A percentile compares a stretch with the other conserved stretches of the same genome.
phyloP scores from a whole-genome alignment of 768 basidiomycete genomes.

The Coprinopsis strossmayeri region DNA sequence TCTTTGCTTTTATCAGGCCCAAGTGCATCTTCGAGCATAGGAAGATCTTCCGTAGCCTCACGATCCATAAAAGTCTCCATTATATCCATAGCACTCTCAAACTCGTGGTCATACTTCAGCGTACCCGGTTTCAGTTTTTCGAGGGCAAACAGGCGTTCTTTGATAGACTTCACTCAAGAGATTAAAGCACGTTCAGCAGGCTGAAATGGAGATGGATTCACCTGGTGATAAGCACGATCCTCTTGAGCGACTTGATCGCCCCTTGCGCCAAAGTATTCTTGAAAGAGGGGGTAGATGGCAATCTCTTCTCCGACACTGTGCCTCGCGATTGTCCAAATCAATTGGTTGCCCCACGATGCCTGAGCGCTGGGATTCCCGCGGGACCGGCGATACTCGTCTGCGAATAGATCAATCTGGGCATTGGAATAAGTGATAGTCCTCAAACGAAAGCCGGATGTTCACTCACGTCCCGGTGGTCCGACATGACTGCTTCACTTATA shows the following conservation, averaged over 20 bases:
- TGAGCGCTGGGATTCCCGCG: slow-evolving; percentile 39
- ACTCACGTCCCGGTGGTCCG: not conserved
- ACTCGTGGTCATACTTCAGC: slow-evolving; percentile 29
- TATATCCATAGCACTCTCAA: slow-evolving; percentile 40
- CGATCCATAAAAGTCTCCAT: slow-evolving; percentile 46
- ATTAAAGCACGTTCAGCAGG: no score
- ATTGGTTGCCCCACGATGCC: slow-evolving; percentile 46
- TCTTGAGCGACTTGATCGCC: slow-evolving; percentile 45
- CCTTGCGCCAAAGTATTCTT: slow-evolving; percentile 44
- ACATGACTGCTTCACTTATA: not conserved
- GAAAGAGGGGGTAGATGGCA: slow-evolving; percentile 57
- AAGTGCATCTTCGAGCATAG: not conserved
- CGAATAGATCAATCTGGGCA: slow-evolving; percentile 49
- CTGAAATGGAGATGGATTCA: no score
- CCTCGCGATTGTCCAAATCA: slow-evolving; percentile 55
- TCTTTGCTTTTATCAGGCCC: not conserved
- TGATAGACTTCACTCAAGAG: slow-evolving; percentile 26
- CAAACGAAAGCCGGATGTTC: not conserved
- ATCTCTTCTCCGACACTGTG: slow-evolving; percentile 60
- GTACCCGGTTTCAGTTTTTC: slow-evolving; percentile 38
- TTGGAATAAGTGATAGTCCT: not conserved
- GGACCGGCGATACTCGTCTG: slow-evolving; percentile 39
- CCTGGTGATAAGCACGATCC: slow-evolving; percentile 52
- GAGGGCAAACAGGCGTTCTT: slow-evolving; percentile 36
- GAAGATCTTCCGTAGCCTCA: slow-evolving; percentile 38